These are phyloP conservation scores for Microdochium paspali DNA, from an alignment of 2,329 filamentous ascomycete species.

Conservation along the genomic window DNA sequence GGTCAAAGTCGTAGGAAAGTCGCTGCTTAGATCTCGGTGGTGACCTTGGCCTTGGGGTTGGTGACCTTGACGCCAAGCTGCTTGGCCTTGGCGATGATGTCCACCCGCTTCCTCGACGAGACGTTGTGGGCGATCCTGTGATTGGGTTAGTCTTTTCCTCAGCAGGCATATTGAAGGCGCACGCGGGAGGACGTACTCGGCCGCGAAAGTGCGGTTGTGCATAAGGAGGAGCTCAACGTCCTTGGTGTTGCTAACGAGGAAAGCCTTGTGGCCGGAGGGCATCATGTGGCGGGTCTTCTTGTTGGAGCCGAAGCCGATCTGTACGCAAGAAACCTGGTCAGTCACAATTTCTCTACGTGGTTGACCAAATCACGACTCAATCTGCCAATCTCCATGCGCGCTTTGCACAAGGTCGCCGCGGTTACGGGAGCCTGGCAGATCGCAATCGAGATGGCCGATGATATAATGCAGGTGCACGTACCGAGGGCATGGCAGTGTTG, in stretches of 20 bases:
- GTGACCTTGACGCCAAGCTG: conserved; percentile 99
- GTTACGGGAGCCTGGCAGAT: too few relatives aligned
- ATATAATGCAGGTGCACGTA: conserved; percentile 46
- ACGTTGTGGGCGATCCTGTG: conserved; percentile 92
- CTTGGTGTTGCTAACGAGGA: conserved; percentile 94
- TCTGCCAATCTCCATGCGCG: too few relatives aligned
- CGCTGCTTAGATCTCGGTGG: conserved; percentile 69
- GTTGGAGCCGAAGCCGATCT: conserved; percentile 99
- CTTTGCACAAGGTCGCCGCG: too few relatives aligned
- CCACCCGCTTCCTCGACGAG: conserved; percentile 96
- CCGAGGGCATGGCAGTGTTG: conserved; percentile 93
- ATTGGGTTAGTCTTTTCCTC: not conserved
- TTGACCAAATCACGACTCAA: not conserved
- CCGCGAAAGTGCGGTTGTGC: conserved; percentile 99
- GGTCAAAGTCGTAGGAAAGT: not conserved
- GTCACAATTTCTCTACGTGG: not conserved
- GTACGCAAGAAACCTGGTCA: conserved; percentile 9
- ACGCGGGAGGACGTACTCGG: conserved; percentile 63
- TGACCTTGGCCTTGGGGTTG: conserved; percentile 98
- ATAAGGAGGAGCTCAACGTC: conserved; percentile 97
- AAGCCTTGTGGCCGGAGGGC: conserved; percentile 98
- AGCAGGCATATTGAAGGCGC: not conserved
- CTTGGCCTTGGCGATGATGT: conserved; percentile 96
- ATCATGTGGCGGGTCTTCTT: conserved; percentile 99
- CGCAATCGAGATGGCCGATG: not conserved